Conservation (phyloP, 106 monocot genomes). For the Vanilla planifolia region DNA sequence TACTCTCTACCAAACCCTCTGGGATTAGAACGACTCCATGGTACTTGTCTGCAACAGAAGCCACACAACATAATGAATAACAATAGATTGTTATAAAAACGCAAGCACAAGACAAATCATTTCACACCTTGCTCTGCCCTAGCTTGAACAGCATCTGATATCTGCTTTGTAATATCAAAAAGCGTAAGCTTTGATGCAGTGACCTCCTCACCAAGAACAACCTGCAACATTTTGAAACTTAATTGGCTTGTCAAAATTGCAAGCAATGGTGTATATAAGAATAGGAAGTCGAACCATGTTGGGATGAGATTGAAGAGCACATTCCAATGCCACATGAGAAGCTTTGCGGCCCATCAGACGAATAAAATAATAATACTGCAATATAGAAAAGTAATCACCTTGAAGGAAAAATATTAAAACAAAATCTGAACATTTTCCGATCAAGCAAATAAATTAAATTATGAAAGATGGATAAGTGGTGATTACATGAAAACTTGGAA, state of each 20-base stretch:
- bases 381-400: conserved; percentile 6
- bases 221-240: conserved; percentile 17
- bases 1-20: conserved; percentile 74
- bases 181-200: conserved; percentile 51
- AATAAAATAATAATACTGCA: conserved; percentile 87
- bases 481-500: neutral
- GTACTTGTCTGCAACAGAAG: conserved; percentile 40
- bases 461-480: neutral
- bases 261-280: neutral
- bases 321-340: conserved; percentile 82
- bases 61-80: neutral
- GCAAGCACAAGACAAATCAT: neutral
- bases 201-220: conserved; percentile 64
- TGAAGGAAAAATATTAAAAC: neutral
- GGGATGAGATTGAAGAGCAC: conserved; percentile 70
- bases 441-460: neutral
- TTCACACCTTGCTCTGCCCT: conserved; percentile 42
- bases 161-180: conserved; percentile 44
- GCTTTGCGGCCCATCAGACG: conserved; percentile 75
- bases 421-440: neutral
- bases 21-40: conserved; percentile 76
- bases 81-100: neutral
- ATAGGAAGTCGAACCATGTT: conserved; percentile 46
- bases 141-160: conserved; percentile 51
- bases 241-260: neutral